phyloP scores from a whole-genome alignment of 345 rosid genomes.

The Lumnitzera littorea region DNA sequence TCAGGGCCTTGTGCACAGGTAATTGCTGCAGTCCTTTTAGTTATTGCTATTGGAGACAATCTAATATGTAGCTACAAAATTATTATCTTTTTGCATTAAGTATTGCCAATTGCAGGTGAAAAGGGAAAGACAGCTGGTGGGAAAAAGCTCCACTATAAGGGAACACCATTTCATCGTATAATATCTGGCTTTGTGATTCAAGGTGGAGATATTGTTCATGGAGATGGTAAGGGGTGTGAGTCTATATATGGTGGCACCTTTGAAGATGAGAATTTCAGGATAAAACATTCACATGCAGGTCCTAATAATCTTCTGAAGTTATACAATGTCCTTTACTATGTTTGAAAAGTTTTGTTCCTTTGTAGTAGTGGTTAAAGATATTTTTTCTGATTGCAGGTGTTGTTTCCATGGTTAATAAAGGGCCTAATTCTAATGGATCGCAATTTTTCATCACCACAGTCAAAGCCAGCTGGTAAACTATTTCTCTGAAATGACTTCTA shows the following conservation, averaged over 20 bases:
- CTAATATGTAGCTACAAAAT: no score
- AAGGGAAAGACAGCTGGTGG: constrained; percentile 54
- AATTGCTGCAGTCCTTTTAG: constrained; percentile 11
- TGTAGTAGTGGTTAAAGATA: no score
- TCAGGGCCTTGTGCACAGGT: constrained; percentile 97
- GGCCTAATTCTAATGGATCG: constrained; percentile 90
- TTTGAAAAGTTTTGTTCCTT: no score
- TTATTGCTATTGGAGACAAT: no score
- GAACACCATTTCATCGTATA: constrained; percentile 87
- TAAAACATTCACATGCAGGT: constrained; percentile 89
- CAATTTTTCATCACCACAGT: constrained; percentile 93
- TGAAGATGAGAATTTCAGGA: constrained; percentile 87
- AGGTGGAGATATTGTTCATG: constrained; percentile 76
- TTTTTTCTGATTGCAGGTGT: constrained; percentile 37
- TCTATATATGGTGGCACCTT: constrained; percentile 80
- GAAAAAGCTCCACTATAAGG: constrained; percentile 66
- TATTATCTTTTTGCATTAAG: background rate
- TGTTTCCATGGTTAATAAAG: constrained; percentile 90
- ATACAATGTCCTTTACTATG: no score
- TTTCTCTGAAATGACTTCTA: background rate
- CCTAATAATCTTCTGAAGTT: no score
- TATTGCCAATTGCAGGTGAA: constrained; percentile 38
- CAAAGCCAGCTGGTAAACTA: constrained; percentile 86
- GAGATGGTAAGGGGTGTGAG: constrained; percentile 76
- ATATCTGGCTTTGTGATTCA: constrained; percentile 90